Evolutionary conservation across 2,329 filamentous ascomycete genomes (phyloP), one percentile per base, ranked within the genome.

Genomic region (Aspergillus sp.): DNA sequence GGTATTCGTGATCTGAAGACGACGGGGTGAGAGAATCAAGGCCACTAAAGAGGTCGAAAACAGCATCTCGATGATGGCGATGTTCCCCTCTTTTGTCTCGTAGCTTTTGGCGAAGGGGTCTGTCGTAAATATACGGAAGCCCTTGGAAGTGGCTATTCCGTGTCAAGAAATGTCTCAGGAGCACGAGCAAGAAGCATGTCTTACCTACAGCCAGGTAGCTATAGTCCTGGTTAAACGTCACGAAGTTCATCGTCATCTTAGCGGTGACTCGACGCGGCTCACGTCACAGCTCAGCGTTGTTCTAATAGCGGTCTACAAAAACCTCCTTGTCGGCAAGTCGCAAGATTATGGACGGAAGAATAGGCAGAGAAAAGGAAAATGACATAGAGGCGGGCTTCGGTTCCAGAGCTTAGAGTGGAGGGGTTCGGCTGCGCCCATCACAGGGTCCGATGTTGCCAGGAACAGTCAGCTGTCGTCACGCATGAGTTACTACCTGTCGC

Each of bases 221-320:
- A 81, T 96, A 92, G 81, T 99, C 95, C 82, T 99, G 95, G 78
- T 99, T 99, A 79, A 98, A 99, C 43, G 93, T 97, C 69, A 99
- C 91, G 79, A 96, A 99, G 78, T 99, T 99, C 81, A 98, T 91
- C 49, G 87, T 79, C 87, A 91, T 91, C 60, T 72, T 82, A 63
- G 17, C 41, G 31, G 48, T 51, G 56, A 62, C 52, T 52, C 56
- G 57, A 55, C 51, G 39, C 52, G 44, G 55, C 43, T 37, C 50
- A 37, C 55, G 15, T 37, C 40, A 45, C 53, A n/a, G 33, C 31
- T 40, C 27, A 31, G 27, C 8, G 44, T 50, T 23, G 33, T 39
- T 52, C 43, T 48, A 45, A 25, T 27, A 39, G 41, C 27, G 44
- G n/a, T 56, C 56, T 55, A 58, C 56, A 25, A 12, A 8, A 37